Evolutionary conservation across 2,329 filamentous ascomycete species (phyloP), one percentile per base, ranked within the genome.

Genomic region (Thielaviopsis musarum): DNA sequence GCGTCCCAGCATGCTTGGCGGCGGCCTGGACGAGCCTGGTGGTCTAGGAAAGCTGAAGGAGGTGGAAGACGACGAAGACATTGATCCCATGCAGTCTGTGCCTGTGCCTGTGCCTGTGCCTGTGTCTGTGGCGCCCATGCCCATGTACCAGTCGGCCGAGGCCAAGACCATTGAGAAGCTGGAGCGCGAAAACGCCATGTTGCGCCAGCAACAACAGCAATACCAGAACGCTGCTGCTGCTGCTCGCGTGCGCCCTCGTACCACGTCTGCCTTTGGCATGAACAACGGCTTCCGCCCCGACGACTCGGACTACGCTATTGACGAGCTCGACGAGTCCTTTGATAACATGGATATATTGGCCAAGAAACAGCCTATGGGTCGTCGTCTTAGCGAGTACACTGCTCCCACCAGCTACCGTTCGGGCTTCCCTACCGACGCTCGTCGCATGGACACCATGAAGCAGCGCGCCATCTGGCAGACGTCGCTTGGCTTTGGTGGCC

Each of bases 1-100:
- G 15, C 82, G 85, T 57, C 84, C 85, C 45, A 88, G 85, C 67
- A 83, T 88, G 77, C 73, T 88, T 30, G 87, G 84, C 63, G 87
- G 84, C 63, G 84, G 88, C 66, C 83, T 85, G 80, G 79, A 80
- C 15, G 84, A 74, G 62, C 38, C 38, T 45, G 82, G 83, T 60
- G 79, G 78, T 41, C 75, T 84, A 15, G 80, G 80, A 41, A 87
- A 87, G 65, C 79, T 89, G 41, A 83, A 86, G 64, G 84, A 87
- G 67, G 81, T 83, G 2, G 82, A 84, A 24, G 82, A 85, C 60
- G 81, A 84, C 59, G 79, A 83, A n/a, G 81, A 82, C 59, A 77
- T 78, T 64, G 81, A 76, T 59, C 71, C 75, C 10, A 78, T 76
- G 17, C 60, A 61, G 30, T 53, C 57, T 69, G 71, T 57, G 76